phyloP scores from a whole-genome alignment of 2,329 filamentous ascomycete genomes.

The Epichloe aotearoae region DNA sequence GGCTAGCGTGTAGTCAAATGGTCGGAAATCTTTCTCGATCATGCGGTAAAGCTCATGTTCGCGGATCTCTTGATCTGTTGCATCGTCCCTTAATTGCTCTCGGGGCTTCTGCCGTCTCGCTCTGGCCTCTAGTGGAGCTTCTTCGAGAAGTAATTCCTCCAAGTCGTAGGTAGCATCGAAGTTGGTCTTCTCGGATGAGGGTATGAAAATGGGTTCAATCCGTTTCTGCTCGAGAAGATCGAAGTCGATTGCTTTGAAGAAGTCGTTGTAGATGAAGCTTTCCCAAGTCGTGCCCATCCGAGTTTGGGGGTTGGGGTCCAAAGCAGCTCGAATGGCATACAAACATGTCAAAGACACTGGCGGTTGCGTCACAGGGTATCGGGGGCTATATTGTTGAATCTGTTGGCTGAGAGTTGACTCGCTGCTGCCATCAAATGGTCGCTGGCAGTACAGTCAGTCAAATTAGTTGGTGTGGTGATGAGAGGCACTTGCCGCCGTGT shows the following conservation, averaged over 20 bases:
- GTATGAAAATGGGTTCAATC: constrained; percentile 81
- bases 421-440: constrained; percentile 83
- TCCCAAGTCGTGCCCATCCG: constrained; percentile 81
- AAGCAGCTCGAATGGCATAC: constrained; percentile 71
- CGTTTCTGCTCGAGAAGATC: constrained; percentile 71
- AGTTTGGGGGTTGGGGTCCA: constrained; percentile 67
- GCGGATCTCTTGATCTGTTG: constrained; percentile 85
- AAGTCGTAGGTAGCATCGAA: constrained; percentile 97
- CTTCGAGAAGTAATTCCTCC: constrained; percentile 84
- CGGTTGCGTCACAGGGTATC: constrained; percentile 84
- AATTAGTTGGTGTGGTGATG: not conserved
- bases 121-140: constrained; percentile 85
- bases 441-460: constrained; percentile 32
- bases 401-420: constrained; percentile 68
- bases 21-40: constrained; percentile 87
- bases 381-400: constrained; percentile 70
- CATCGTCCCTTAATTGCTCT: constrained; percentile 83
- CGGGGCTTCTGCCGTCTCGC: constrained; percentile 88
- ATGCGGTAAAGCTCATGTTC: constrained; percentile 88
- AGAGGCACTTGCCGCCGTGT: not conserved
- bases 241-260: constrained; percentile 82
- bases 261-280: constrained; percentile 75
- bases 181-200: constrained; percentile 95
- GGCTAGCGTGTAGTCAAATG: constrained; percentile 85
- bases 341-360: constrained; percentile 80